These are phyloP conservation scores for Plasmodium blacklocki DNA, from an alignment of 169 alveolate species.

Conservation along the genomic window DNA sequence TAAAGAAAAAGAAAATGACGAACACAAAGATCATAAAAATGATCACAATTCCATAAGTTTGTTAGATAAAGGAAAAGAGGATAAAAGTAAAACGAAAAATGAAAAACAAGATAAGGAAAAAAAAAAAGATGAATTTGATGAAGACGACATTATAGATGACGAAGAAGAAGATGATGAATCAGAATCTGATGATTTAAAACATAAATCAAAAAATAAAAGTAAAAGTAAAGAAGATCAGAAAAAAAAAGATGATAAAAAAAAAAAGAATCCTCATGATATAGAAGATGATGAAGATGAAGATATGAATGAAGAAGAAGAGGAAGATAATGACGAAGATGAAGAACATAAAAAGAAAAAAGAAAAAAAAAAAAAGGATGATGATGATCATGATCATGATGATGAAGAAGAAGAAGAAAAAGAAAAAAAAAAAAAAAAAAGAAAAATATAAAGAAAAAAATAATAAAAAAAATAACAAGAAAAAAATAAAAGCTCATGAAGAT, in stretches of 20 bases:
- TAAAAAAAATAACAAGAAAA: conserved; percentile 5
- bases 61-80: not conserved
- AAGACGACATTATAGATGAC: not conserved
- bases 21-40: conserved; percentile 4
- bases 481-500: not conserved
- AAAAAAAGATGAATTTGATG: not conserved
- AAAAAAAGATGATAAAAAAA: not conserved
- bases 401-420: conserved; percentile 14
- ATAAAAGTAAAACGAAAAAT: not conserved
- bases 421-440: conserved; percentile 5
- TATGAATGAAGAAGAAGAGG: conserved; percentile 24
- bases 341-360: conserved; percentile 4
- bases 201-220: not conserved
- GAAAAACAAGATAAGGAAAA: not conserved
- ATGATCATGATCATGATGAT: conserved; percentile 6
- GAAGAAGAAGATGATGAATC: conserved; percentile 19
- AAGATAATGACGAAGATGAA: conserved; percentile 4
- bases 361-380: conserved; percentile 14
- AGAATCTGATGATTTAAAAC: not conserved
- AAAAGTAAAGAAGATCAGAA: not conserved
- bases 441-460: conserved; percentile 4
- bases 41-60: not conserved
- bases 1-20: not conserved
- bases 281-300: conserved; percentile 23
- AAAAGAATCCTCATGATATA: not conserved